A percentile compares a stretch with the other conserved stretches of the same genome.
phyloP scores from a whole-genome alignment of 176 grass and related monocot genomes.

The Alopecurus myosuroides region DNA sequence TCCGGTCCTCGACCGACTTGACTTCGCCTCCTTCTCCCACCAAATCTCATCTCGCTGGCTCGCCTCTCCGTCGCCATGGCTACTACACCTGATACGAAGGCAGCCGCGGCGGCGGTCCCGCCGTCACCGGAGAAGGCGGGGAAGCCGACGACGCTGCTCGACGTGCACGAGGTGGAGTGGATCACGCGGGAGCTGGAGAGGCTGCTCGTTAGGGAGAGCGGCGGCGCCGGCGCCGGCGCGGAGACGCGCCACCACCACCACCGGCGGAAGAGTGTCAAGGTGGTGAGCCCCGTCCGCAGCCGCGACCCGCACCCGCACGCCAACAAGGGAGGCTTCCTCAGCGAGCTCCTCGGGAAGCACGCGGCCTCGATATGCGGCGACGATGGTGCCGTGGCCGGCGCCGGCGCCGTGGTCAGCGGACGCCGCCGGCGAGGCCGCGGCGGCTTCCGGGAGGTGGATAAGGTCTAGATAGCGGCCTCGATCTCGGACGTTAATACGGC shows the following conservation, averaged over 20 bases:
- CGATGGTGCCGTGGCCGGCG: background rate
- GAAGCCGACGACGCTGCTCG: slow-evolving; percentile 41
- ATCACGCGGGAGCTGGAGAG: slow-evolving; percentile 72
- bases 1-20: background rate
- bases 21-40: background rate
- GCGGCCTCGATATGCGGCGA: slow-evolving; percentile 40
- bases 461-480: slow-evolving; percentile 2
- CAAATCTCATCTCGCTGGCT: background rate
- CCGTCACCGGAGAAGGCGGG: background rate
- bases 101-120: background rate
- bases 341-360: slow-evolving; percentile 37
- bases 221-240: background rate
- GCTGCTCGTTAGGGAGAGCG: slow-evolving; percentile 17
- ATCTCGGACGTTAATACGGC: background rate
- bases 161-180: slow-evolving; percentile 72
- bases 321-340: slow-evolving; percentile 13
- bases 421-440: background rate
- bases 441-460: slow-evolving; percentile 34
- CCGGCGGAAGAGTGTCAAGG: slow-evolving; percentile 8
- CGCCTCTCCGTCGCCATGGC: background rate
- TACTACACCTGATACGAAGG: background rate
- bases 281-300: background rate
- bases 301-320: background rate
- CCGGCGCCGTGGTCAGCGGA: background rate
- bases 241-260: background rate